Conservation (phyloP, 208 protist genomes). For the Leishmania braziliensis region DNA sequence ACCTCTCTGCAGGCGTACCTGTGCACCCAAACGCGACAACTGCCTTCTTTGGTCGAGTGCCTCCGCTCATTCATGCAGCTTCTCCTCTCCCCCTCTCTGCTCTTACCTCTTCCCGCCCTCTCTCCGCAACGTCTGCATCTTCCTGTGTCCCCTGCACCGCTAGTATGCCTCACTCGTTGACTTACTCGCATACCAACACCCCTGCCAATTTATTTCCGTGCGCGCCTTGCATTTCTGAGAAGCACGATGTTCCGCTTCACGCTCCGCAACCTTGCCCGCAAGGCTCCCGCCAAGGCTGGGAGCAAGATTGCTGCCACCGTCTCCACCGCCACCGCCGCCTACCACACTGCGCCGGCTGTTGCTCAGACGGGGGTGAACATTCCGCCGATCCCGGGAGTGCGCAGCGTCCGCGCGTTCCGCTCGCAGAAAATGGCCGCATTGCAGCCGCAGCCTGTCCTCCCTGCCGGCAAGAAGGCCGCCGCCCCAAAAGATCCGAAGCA, state of each 20-base stretch:
- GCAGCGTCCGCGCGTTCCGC: constrained; percentile 26
- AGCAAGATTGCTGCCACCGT: constrained; percentile 11
- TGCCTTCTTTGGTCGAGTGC: neutral
- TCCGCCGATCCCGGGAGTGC: constrained; percentile 37
- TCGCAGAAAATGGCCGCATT: constrained; percentile 22
- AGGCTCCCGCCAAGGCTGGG: constrained; percentile 18
- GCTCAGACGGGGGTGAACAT: constrained; percentile 16
- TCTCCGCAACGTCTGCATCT: neutral
- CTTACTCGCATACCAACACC: constrained; percentile 8
- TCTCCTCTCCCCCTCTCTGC: neutral
- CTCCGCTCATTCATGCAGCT: neutral
- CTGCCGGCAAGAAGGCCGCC: constrained; percentile 22
- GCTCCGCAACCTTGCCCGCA: constrained; percentile 27
- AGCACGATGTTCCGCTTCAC: constrained; percentile 27
- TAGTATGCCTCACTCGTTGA: neutral
- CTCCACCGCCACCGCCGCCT: neutral
- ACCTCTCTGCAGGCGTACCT: neutral
- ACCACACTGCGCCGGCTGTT: constrained; percentile 11
- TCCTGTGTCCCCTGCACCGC: neutral
- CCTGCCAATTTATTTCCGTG: neutral
- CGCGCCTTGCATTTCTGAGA: neutral
- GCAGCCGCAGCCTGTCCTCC: neutral
- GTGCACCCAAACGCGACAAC: neutral
- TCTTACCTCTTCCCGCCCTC: neutral
- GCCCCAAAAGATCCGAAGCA: constrained; percentile 5